Evolutionary conservation across 805 yeast genomes (phyloP).

Genomic region (Starmerella tilneyi): DNA sequence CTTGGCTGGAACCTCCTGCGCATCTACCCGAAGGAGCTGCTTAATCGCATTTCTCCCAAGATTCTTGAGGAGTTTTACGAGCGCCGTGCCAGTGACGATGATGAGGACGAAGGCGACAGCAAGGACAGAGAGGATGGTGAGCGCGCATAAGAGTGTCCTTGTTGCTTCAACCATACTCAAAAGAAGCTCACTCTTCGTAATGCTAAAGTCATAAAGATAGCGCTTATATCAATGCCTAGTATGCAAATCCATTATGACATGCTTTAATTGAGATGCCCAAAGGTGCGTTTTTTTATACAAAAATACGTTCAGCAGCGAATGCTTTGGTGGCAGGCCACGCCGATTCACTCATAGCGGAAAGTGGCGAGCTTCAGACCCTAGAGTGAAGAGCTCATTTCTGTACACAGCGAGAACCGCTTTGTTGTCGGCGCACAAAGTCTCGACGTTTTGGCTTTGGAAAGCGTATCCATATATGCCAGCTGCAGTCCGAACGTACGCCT

Average conservation of each 20-base stretch:
- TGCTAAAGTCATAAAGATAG: no score
- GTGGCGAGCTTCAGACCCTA: constrained; percentile 9
- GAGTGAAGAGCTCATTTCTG: constrained; percentile 6
- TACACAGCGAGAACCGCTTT: neutral
- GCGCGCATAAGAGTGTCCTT: no score
- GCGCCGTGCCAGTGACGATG: constrained; percentile 33
- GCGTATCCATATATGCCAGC: constrained; percentile 1
- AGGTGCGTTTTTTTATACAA: no score
- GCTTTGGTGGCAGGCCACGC: neutral
- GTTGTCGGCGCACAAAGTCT: constrained; percentile 4
- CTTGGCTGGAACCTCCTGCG: constrained; percentile 97
- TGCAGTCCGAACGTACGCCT: constrained; percentile 7
- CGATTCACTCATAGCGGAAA: constrained; percentile 4
- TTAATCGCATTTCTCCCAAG: constrained; percentile 97
- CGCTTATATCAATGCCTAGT: no score
- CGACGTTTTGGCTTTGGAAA: neutral
- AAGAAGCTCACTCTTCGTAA: no score
- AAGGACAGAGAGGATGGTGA: constrained; percentile 1
- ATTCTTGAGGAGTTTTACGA: constrained; percentile 92
- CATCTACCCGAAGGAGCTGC: constrained; percentile 97
- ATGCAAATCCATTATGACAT: no score
- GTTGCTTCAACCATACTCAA: no score
- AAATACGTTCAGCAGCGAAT: no score
- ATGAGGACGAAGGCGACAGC: constrained; percentile 36
- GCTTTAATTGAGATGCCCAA: no score